Conservation (phyloP, 371 early-diverging fungal species). For the Circinella umbellata region DNA sequence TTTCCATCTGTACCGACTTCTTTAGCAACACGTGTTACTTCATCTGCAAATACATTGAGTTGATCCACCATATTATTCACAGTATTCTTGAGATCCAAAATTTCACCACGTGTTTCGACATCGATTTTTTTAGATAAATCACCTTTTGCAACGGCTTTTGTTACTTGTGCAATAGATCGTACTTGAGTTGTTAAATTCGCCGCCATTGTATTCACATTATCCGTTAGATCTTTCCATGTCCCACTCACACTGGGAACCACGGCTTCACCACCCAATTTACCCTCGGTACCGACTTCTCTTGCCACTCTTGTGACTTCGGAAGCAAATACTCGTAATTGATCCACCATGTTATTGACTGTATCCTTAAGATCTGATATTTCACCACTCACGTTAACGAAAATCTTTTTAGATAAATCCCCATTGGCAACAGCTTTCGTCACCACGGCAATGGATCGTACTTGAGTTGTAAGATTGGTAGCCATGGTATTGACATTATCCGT, state of each 20-base stretch:
- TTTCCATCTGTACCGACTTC: conserved; percentile 56
- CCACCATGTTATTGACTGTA: conserved; percentile 67
- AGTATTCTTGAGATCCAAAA: conserved; percentile 54
- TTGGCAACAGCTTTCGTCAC: conserved; percentile 58
- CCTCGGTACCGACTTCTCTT: conserved; percentile 55
- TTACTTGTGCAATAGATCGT: conserved; percentile 56
- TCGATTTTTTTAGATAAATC: conserved; percentile 62
- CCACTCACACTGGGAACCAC: conserved; percentile 50
- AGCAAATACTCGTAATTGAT: conserved; percentile 45
- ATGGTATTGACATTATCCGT: conserved; percentile 59
- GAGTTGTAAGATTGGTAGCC: conserved; percentile 55
- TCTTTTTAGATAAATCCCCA: conserved; percentile 63
- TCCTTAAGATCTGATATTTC: conserved; percentile 71
- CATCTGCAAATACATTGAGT: conserved; percentile 40
- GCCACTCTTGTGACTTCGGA: conserved; percentile 51
- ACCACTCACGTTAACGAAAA: conserved; percentile 68
- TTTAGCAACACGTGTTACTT: conserved; percentile 39
- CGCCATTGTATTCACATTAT: conserved; percentile 56
- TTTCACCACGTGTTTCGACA: conserved; percentile 67
- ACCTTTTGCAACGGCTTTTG: conserved; percentile 58
- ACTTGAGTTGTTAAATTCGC: conserved; percentile 54
- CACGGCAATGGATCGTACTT: conserved; percentile 60
- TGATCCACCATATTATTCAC: conserved; percentile 53
- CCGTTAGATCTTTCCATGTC: conserved; percentile 56
- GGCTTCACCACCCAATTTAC: conserved; percentile 49